Evolutionary conservation across 176 grass and related monocot genomes (phyloP).

Genomic region (Rhynchospora pubera): DNA sequence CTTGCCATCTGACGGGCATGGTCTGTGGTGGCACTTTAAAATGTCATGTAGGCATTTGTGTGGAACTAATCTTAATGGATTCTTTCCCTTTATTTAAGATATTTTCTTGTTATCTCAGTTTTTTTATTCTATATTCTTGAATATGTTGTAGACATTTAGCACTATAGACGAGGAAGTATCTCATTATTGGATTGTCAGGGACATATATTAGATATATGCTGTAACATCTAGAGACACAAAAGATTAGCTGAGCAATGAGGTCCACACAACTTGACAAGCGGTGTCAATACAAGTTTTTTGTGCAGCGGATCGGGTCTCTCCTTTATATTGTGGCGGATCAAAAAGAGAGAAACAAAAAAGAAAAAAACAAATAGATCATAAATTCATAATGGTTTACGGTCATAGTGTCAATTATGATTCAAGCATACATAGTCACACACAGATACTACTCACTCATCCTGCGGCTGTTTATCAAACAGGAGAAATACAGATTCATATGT

Average conservation of each 20-base stretch:
- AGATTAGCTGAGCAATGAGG: no score
- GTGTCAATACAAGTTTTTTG: no score
- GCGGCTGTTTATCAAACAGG: background rate
- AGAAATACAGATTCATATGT: no score
- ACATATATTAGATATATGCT: background rate
- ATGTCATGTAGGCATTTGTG: background rate
- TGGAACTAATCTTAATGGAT: slow-evolving; percentile 5
- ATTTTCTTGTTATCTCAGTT: background rate
- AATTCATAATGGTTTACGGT: no score
- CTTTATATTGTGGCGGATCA: no score
- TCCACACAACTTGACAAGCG: no score
- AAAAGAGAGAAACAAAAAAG: no score
- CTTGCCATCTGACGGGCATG: background rate
- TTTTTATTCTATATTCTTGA: background rate
- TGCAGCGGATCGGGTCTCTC: no score
- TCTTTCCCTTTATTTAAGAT: background rate
- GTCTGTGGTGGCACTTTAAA: background rate
- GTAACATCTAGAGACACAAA: background rate
- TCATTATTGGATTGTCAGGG: background rate
- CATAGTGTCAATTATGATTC: no score
- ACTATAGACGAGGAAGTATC: background rate
- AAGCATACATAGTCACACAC: no score
- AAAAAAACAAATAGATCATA: no score
- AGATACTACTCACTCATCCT: background rate
- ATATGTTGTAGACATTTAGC: background rate